Evolutionary conservation across 441 rosid species (phyloP), one percentile per base, ranked within the genome.

Genomic region (Biscutella laevigata): DNA sequence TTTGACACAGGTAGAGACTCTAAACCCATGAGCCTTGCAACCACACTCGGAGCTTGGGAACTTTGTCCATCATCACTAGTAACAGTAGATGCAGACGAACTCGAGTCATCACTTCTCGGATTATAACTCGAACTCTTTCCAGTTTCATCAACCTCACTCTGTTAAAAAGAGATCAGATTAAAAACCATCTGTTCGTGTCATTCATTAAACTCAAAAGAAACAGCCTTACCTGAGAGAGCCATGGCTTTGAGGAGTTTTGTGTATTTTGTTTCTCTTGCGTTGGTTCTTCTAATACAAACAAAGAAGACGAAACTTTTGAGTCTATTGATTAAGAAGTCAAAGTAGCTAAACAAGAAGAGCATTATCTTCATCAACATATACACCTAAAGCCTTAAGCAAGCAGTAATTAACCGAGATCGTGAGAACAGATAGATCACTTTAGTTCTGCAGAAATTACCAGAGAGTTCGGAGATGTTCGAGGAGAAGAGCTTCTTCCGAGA

Each of bases 21-120:
- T 69, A 88, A 65, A 57, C 98, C 98, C 98, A 92, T 92, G 33
- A 92, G 94, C 67, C 88, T 82, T 28, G 97, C 98, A 52, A 92
- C 92, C 33, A 86, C 94, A 43, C 97, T 85, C 0, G 97, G 95
- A 22, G 83, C 84, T 71, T 68, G 75, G 34, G 75, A 51, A 36
- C 71, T 89, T 66, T 16, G 73, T 55, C 77, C 84, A 51, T 86
- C 94, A 42, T 84, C 88, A 61, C 92, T 83, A 51, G 66, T 71
- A 28, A 74, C 73, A 6, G 89, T 82, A 21, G 89, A 79, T 36
- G 82, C 62, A 49, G 76, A 56, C 74, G 75, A 57, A 71, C 91
- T 61, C 52, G 55, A 45, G n/a, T n/a, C n/a, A 79, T 84, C 92
- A 49, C 73, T 48, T 58, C 85, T 73, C 13, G 42, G 81, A 32